Conservation (phyloP, 169 alveolate genomes). For the Eimeria maxima region DNA sequence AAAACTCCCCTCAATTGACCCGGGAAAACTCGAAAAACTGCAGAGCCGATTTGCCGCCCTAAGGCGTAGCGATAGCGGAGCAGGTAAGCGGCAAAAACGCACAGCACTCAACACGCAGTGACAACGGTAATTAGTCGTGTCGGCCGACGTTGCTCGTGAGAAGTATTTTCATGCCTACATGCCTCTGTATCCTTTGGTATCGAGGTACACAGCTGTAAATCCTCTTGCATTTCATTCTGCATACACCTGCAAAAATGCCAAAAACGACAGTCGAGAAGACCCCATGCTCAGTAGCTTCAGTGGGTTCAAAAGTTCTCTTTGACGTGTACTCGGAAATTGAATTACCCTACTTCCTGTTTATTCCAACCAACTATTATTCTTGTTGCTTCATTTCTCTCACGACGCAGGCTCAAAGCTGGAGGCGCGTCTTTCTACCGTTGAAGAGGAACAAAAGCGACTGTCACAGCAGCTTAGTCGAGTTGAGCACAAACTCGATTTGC, state of each 20-base stretch:
- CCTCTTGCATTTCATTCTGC: background rate
- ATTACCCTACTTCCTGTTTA: background rate
- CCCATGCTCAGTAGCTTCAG: background rate
- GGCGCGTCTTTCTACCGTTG: constrained; percentile 49
- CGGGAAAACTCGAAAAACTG: constrained; percentile 15
- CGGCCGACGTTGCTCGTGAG: too few relatives aligned
- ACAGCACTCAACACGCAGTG: too few relatives aligned
- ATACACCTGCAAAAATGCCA: background rate
- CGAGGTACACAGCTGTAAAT: background rate
- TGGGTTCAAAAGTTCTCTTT: background rate
- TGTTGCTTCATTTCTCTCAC: too few relatives aligned
- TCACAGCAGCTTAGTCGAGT: constrained; percentile 9
- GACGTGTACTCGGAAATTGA: background rate
- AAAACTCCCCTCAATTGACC: background rate
- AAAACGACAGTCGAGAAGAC: background rate
- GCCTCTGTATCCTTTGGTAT: background rate
- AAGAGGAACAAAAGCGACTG: constrained; percentile 17
- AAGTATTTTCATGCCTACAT: background rate
- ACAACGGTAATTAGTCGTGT: too few relatives aligned
- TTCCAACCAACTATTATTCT: background rate
- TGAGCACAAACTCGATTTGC: constrained; percentile 42
- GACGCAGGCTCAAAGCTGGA: constrained; percentile 4
- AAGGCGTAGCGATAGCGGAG: background rate
- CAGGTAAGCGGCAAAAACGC: background rate
- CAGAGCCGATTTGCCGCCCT: background rate